Evolutionary conservation across 306 rosid species (phyloP).

Genomic region (Sphenostylis stenocarpa): DNA sequence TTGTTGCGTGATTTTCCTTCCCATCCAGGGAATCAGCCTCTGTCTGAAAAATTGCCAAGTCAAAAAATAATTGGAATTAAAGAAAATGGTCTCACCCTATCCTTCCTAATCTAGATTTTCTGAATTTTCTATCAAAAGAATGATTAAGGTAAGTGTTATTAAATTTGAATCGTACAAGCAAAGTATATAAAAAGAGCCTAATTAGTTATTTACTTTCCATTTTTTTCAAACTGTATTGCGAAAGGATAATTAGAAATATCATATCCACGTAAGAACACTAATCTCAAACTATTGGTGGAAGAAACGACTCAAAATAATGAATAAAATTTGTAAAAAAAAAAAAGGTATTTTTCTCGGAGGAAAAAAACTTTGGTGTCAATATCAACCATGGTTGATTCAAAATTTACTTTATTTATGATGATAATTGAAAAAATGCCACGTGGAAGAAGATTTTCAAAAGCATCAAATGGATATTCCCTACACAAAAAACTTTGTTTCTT

Average conservation of each 20-base stretch:
- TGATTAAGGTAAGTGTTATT: not conserved
- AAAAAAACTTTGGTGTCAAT: not conserved
- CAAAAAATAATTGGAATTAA: not conserved
- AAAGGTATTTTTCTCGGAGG: too few relatives aligned
- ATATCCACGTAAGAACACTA: not conserved
- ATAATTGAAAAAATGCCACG: not conserved
- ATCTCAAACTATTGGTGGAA: not conserved
- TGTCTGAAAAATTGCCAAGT: not conserved
- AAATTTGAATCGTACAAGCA: not conserved
- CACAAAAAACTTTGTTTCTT: not conserved
- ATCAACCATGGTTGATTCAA: not conserved
- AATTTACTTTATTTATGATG: not conserved
- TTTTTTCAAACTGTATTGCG: not conserved
- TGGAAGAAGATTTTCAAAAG: not conserved
- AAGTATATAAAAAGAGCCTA: not conserved
- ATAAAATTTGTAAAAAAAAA: not conserved
- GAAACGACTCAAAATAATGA: not conserved
- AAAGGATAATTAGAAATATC: not conserved
- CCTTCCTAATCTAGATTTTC: not conserved
- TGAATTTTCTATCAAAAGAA: not conserved
- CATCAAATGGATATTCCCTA: slow-evolving; percentile 15
- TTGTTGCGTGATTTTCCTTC: not conserved
- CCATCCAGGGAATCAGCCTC: not conserved
- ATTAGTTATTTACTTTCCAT: not conserved
- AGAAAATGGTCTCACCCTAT: not conserved